These are phyloP conservation scores for Venturia carpophila DNA, from an alignment of 2,329 filamentous ascomycete genomes.

Conservation along the genomic window DNA sequence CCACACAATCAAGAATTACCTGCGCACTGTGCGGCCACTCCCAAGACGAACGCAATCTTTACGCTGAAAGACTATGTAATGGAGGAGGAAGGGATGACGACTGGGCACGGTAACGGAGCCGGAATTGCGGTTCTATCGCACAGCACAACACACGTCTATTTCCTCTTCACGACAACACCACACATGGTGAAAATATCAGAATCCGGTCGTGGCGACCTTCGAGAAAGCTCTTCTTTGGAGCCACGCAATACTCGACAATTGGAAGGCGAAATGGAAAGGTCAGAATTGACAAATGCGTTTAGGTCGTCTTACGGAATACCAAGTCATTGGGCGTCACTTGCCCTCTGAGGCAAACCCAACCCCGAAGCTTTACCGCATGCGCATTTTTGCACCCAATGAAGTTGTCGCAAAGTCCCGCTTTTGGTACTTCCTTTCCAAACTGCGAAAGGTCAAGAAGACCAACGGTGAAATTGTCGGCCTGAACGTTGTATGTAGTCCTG, in stretches of 20 bases:
- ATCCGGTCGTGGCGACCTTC: background rate
- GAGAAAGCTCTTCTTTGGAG: background rate
- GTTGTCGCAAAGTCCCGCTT: slow-evolving; percentile 99
- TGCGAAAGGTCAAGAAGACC: slow-evolving; percentile 99
- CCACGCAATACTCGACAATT: background rate
- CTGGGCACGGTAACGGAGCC: background rate
- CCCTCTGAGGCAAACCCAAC: slow-evolving; percentile 95
- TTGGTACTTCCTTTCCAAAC: slow-evolving; percentile 99
- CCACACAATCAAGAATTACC: background rate
- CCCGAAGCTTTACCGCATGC: slow-evolving; percentile 99
- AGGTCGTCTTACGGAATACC: slow-evolving; percentile 99
- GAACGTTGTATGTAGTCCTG: slow-evolving; percentile 67
- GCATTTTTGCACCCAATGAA: slow-evolving; percentile 96
- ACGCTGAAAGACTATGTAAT: background rate
- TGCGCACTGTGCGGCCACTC: background rate
- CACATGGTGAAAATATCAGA: background rate
- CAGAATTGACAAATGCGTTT: slow-evolving; percentile 22
- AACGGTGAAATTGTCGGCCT: slow-evolving; percentile 98
- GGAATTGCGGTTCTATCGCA: background rate
- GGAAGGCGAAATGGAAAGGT: background rate
- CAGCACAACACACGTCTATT: background rate
- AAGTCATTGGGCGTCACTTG: slow-evolving; percentile 99
- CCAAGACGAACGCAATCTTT: background rate
- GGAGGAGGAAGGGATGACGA: background rate
- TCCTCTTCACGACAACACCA: background rate